phyloP scores from a whole-genome alignment of 1,139 yeast genomes.

The Yamadazyma sp. region DNA sequence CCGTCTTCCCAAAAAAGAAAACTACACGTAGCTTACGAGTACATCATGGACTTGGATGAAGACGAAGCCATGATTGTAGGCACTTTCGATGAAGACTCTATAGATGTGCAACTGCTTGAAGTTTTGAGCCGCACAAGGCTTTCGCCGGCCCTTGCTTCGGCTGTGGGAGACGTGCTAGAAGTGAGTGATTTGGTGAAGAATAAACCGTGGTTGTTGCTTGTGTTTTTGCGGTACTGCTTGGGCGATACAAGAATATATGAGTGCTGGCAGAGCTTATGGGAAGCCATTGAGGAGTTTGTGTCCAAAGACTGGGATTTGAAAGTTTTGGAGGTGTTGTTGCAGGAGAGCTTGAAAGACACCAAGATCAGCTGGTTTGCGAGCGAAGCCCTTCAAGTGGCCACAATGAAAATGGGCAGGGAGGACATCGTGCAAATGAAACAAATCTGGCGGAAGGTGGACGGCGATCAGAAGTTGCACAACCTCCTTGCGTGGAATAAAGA shows the following conservation, averaged over 20 bases:
- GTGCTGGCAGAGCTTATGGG: constrained; percentile 12
- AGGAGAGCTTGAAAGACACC: constrained; percentile 9
- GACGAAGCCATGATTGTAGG: background rate
- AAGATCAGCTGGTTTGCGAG: constrained; percentile 16
- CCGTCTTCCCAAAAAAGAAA: too few species aligned
- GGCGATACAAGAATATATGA: constrained; percentile 4
- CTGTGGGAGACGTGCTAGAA: background rate
- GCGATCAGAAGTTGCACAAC: background rate
- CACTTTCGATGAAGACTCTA: background rate
- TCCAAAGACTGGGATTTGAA: background rate
- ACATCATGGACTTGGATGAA: background rate
- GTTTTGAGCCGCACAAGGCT: background rate
- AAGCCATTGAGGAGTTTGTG: background rate
- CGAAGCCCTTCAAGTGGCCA: background rate
- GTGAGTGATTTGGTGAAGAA: constrained; percentile 2
- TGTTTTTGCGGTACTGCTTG: constrained; percentile 8
- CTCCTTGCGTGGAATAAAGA: constrained; percentile 9
- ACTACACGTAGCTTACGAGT: too few species aligned
- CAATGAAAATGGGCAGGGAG: background rate
- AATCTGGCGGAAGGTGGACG: background rate
- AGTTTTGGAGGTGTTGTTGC: constrained; percentile 4
- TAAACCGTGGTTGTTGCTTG: constrained; percentile 11
- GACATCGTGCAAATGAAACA: background rate
- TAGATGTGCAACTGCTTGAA: background rate
- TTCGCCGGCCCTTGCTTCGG: background rate